Evolutionary conservation across 139 green algal genomes (phyloP).

Genomic region (Gonium pectorale): DNA sequence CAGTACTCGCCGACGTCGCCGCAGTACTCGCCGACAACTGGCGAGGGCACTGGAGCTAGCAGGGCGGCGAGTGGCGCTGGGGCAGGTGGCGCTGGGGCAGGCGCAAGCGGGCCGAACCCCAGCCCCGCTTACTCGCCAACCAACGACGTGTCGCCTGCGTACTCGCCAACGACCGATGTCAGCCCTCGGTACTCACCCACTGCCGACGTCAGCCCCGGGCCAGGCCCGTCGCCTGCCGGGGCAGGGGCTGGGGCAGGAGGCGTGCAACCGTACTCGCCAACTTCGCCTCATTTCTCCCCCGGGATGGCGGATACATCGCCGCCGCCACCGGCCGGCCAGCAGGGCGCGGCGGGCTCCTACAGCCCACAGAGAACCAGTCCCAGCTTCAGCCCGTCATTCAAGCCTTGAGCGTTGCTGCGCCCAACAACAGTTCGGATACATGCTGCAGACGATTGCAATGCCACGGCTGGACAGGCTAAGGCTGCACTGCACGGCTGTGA

Average conservation of each 20-base stretch:
- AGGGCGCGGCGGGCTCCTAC: neutral
- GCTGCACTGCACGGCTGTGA: neutral
- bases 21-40: no score
- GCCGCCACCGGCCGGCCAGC: neutral
- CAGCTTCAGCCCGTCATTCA: neutral
- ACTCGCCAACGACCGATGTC: conserved; percentile 56
- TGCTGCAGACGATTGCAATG: neutral
- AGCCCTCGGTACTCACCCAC: conserved; percentile 60
- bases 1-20: conserved; percentile 80
- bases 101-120: conserved; percentile 42
- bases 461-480: neutral
- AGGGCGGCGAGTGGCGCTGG: conserved; percentile 48
- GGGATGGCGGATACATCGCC: neutral
- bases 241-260: neutral
- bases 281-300: conserved; percentile 17
- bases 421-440: neutral
- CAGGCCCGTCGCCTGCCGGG: conserved; percentile 61
- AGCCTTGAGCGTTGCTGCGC: neutral
- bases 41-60: neutral
- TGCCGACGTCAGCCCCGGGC: conserved; percentile 53
- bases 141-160: conserved; percentile 72
- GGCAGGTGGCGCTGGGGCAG: neutral
- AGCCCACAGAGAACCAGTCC: conserved; percentile 19
- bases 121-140: conserved; percentile 65
- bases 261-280: conserved; percentile 37